Evolutionary conservation across 1,284 basidiomycete species (phyloP).

Genomic region (Puccinia coronata): DNA sequence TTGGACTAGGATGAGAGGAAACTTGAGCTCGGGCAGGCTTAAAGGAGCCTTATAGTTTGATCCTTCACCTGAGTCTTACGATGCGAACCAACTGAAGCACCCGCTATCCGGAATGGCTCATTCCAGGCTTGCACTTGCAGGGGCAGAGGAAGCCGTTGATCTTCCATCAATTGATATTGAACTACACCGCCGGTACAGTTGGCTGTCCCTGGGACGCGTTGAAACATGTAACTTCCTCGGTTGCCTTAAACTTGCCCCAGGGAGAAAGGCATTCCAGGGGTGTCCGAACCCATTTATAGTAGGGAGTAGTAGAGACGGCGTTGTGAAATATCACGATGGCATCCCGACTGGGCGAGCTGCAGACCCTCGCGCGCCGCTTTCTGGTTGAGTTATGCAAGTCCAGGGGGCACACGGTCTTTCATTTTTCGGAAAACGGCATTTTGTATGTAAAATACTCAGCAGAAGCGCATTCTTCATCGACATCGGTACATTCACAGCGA

Average conservation of each 20-base stretch:
- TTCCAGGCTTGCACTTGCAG: background rate
- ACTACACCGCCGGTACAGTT: background rate
- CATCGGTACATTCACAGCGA: background rate
- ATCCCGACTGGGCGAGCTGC: background rate
- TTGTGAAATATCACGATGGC: background rate
- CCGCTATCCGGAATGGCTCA: background rate
- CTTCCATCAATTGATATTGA: slow-evolving; percentile 2
- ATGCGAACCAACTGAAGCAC: background rate
- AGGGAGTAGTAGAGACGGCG: background rate
- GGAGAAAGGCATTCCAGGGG: background rate
- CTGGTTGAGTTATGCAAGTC: background rate
- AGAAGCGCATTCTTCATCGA: background rate
- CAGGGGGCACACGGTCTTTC: background rate
- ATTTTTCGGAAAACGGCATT: background rate
- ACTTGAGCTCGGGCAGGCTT: background rate
- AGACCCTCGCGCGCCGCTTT: background rate
- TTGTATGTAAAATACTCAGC: background rate
- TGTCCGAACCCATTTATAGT: background rate
- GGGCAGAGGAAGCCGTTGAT: background rate
- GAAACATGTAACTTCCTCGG: background rate
- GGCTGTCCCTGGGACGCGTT: background rate
- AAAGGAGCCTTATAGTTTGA: no score
- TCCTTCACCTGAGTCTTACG: background rate
- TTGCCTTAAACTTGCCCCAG: background rate
- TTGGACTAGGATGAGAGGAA: background rate